A percentile compares a stretch with the other conserved stretches of the same genome.
Evolutionary conservation across 352 stramenopile species (phyloP).

Genomic region (Globisporangium megalacanthum): DNA sequence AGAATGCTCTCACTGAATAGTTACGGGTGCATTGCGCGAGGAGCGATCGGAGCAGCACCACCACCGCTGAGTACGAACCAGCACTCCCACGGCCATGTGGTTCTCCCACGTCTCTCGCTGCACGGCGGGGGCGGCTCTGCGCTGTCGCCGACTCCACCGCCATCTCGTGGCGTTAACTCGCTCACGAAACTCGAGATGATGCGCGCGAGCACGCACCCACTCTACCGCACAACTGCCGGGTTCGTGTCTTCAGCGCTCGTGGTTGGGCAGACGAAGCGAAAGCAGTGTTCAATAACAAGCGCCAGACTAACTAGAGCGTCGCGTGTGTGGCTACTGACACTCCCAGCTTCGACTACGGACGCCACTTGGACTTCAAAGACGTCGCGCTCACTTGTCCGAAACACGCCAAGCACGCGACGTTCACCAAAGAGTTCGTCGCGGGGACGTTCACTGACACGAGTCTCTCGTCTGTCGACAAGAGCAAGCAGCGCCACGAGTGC

Average conservation of each 20-base stretch:
- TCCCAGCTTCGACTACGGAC: conserved; percentile 50
- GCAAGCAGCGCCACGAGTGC: conserved; percentile 32
- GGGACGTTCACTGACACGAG: conserved; percentile 44
- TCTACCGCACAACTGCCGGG: conserved; percentile 56
- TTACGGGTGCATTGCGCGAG: conserved; percentile 10
- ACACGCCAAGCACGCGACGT: conserved; percentile 29
- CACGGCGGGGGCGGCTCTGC: conserved; percentile 14
- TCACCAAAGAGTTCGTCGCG: conserved; percentile 57
- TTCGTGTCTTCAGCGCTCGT: conserved; percentile 2
- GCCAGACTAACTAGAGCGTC: background rate
- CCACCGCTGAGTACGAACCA: conserved; percentile 14
- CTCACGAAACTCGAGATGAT: conserved; percentile 50
- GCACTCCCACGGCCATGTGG: conserved; percentile 14
- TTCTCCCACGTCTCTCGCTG: conserved; percentile 34
- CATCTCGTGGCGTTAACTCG: conserved; percentile 28
- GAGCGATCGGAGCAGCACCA: background rate
- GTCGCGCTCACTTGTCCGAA: conserved; percentile 47
- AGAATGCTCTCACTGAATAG: conserved; percentile 18
- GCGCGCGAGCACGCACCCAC: conserved; percentile 28
- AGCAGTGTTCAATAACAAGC: no score
- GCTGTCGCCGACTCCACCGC: conserved; percentile 15
- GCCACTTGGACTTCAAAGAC: conserved; percentile 51
- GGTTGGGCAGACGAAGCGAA: no score
- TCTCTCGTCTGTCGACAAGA: conserved; percentile 56
- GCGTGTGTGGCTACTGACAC: background rate